phyloP scores from a whole-genome alignment of 2,329 filamentous ascomycete species.

The Calonectria fujianensis region DNA sequence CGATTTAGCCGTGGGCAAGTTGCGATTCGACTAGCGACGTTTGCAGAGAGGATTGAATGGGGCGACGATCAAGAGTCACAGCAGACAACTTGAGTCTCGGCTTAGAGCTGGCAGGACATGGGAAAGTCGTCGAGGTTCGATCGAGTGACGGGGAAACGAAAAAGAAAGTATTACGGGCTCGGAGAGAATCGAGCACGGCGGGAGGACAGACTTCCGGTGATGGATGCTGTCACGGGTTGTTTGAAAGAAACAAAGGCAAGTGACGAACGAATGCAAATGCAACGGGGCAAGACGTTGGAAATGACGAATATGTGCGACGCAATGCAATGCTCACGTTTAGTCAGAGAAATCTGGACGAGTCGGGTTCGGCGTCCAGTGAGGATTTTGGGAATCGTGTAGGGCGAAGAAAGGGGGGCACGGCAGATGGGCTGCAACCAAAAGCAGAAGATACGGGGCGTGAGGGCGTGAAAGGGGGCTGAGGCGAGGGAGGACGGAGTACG shows the following conservation, averaged over 20 bases:
- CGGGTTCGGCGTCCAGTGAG: conserved; percentile 46
- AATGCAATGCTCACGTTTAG: conserved; percentile 55
- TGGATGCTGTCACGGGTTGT: conserved; percentile 51
- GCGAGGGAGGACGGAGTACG: conserved; percentile 50
- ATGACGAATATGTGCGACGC: conserved; percentile 55
- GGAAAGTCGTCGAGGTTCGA: conserved; percentile 52
- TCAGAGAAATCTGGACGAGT: conserved; percentile 47
- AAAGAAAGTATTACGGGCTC: conserved; percentile 55
- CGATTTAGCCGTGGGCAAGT: conserved; percentile 68
- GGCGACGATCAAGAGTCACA: conserved; percentile 57
- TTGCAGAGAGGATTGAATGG: conserved; percentile 46
- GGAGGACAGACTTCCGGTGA: conserved; percentile 53
- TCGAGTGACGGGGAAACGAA: conserved; percentile 47
- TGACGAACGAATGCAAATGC: conserved; percentile 55
- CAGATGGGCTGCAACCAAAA: conserved; percentile 49
- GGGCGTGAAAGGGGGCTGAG: conserved; percentile 49
- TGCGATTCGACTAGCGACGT: conserved; percentile 52
- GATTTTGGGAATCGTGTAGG: conserved; percentile 48
- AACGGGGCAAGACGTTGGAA: conserved; percentile 49
- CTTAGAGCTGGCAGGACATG: conserved; percentile 59
- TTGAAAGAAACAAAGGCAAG: conserved; percentile 54
- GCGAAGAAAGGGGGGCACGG: conserved; percentile 58
- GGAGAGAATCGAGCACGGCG: conserved; percentile 48
- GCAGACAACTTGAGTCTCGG: conserved; percentile 57
- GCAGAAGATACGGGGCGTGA: conserved; percentile 47